Evolutionary conservation across 176 grass and related monocot species (phyloP).

Genomic region (Triticum aestivum): DNA sequence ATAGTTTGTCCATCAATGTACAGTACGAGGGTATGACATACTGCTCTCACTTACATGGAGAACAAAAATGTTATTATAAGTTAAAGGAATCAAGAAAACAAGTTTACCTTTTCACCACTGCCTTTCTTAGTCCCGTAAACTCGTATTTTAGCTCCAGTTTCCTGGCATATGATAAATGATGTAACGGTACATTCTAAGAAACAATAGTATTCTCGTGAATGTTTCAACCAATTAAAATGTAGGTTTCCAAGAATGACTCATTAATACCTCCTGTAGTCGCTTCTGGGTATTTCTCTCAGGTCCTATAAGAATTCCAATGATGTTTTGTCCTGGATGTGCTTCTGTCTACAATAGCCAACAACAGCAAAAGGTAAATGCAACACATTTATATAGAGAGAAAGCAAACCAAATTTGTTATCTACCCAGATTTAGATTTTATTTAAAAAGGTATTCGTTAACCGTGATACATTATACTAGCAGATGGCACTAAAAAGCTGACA

Average conservation of each 20-base stretch:
- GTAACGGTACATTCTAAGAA: background rate
- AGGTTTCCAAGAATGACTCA: conserved; percentile 11
- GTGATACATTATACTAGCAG: background rate
- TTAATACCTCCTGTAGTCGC: conserved; percentile 75
- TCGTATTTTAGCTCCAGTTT: conserved; percentile 76
- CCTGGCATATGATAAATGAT: conserved; percentile 46
- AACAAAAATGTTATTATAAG: background rate
- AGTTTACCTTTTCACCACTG: conserved; percentile 71
- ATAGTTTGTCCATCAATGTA: background rate
- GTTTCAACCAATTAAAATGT: conserved; percentile 24
- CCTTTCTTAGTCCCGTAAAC: conserved; percentile 79
- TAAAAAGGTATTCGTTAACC: background rate
- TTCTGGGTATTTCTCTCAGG: conserved; percentile 75
- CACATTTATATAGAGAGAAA: conserved; percentile 10
- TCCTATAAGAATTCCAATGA: conserved; percentile 79
- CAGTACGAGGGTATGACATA: background rate
- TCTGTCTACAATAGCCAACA: conserved; percentile 55
- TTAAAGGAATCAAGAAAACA: background rate
- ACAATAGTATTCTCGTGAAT: background rate
- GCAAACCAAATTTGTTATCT: background rate
- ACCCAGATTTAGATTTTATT: background rate
- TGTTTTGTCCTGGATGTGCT: conserved; percentile 60
- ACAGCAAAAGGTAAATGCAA: conserved; percentile 22
- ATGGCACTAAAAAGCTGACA: conserved; percentile 7
- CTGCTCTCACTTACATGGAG: background rate